These are phyloP conservation scores for Lipomyces spencermartinsiae DNA, from an alignment of 805 yeast genomes.

Conservation along the genomic window DNA sequence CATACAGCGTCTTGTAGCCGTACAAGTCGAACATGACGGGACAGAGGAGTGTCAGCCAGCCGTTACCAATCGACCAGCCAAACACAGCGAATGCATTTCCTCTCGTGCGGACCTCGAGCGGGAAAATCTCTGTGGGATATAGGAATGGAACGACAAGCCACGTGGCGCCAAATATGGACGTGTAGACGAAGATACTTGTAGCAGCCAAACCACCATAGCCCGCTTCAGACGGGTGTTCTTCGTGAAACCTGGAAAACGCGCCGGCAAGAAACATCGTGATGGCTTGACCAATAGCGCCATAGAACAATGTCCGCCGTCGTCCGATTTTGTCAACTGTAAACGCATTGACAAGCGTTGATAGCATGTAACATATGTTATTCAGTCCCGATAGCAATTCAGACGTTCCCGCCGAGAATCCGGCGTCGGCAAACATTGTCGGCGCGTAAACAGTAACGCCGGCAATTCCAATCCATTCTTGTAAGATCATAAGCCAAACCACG, in stretches of 20 bases:
- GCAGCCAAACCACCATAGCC: conserved; percentile 43
- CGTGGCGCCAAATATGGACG: conserved; percentile 45
- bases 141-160: conserved; percentile 44
- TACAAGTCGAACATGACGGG: conserved; percentile 45
- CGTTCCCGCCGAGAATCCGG: conserved; percentile 14
- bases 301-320: conserved; percentile 30
- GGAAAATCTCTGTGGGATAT: conserved; percentile 42
- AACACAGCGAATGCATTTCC: conserved; percentile 32
- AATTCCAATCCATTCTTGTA: conserved; percentile 54
- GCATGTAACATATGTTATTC: conserved; percentile 24
- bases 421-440: conserved; percentile 22
- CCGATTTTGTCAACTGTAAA: conserved; percentile 36
- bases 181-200: conserved; percentile 49
- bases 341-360: conserved; percentile 28
- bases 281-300: conserved; percentile 42
- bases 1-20: conserved; percentile 43
- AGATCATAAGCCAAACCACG: conserved; percentile 46
- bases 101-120: conserved; percentile 40
- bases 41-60: conserved; percentile 46
- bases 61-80: conserved; percentile 47
- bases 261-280: conserved; percentile 54
- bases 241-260: conserved; percentile 40
- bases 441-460: conserved; percentile 45
- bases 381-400: conserved; percentile 24
- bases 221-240: conserved; percentile 42